Evolutionary conservation across 306 rosid species (phyloP).

Genomic region (Gleditsia sinensis): DNA sequence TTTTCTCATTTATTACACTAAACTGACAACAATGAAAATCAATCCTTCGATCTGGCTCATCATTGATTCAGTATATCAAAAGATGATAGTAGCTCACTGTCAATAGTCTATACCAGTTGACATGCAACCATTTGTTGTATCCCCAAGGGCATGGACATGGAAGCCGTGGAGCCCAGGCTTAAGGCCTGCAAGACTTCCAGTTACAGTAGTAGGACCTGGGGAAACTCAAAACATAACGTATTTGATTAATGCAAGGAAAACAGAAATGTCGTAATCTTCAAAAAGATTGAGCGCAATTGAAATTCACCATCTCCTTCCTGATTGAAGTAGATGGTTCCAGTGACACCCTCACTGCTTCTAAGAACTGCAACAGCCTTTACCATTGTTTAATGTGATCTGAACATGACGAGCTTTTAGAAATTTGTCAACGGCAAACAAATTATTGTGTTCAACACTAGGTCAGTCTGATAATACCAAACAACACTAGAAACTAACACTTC

Average conservation of each 20-base stretch:
- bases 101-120: slow-evolving; percentile 70
- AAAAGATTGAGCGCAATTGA: neutral
- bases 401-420: neutral
- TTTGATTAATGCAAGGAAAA: neutral
- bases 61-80: neutral
- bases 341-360: neutral
- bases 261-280: neutral
- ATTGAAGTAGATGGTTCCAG: neutral
- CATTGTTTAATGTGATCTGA: slow-evolving; percentile 7
- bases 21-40: neutral
- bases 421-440: neutral
- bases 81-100: neutral
- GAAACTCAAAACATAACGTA: slow-evolving; percentile 5
- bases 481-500: neutral
- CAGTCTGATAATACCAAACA: neutral
- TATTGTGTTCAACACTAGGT: slow-evolving; percentile 18
- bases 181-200: slow-evolving; percentile 75
- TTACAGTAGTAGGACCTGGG: slow-evolving; percentile 81
- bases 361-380: slow-evolving; percentile 16
- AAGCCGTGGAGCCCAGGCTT: slow-evolving; percentile 92
- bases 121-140: slow-evolving; percentile 94
- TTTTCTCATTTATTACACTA: neutral
- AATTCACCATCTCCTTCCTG: slow-evolving; percentile 54
- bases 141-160: slow-evolving; percentile 93
- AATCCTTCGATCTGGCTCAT: neutral